Conservation (phyloP, 176 grass and related monocot species). For the Carex kokanica region DNA sequence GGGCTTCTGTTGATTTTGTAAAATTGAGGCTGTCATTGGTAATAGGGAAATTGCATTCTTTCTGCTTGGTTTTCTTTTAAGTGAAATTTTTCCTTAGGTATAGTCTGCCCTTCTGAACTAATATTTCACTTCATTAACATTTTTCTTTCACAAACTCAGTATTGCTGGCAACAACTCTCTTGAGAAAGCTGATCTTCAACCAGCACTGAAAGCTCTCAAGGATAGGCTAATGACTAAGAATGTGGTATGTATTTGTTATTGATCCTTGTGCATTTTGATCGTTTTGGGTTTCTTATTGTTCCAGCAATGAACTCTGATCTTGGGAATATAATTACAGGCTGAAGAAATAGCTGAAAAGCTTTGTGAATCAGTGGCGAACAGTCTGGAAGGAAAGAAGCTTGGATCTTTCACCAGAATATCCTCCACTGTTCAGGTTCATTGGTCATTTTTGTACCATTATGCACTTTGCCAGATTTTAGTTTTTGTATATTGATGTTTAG, state of each 20-base stretch:
- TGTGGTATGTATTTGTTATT: conserved; percentile 58
- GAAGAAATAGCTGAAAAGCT: conserved; percentile 97
- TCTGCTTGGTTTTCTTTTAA: not conserved
- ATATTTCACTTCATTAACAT: not conserved
- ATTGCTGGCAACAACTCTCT: conserved; percentile 76
- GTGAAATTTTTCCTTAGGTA: not conserved
- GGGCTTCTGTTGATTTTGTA: not conserved
- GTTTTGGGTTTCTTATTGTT: conserved; percentile 14
- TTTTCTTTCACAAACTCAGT: conserved; percentile 44
- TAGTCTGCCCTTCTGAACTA: conserved; percentile 2
- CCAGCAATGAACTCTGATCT: not conserved
- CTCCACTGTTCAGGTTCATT: conserved; percentile 79
- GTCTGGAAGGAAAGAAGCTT: conserved; percentile 87
- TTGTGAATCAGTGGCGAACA: conserved; percentile 82
- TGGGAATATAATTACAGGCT: conserved; percentile 40
- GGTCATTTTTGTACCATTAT: not conserved
- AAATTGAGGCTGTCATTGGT: not conserved
- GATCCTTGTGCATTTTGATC: conserved; percentile 8
- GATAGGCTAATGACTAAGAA: conserved; percentile 91
- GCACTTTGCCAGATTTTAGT: not conserved
- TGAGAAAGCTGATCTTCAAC: conserved; percentile 68
- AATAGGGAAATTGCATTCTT: not conserved
- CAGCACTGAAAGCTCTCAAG: conserved; percentile 90
- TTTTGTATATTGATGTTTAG: not conserved
- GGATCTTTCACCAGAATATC: conserved; percentile 96